phyloP scores from a whole-genome alignment of 2,329 filamentous ascomycete genomes.

The Metarhizium brunneum region DNA sequence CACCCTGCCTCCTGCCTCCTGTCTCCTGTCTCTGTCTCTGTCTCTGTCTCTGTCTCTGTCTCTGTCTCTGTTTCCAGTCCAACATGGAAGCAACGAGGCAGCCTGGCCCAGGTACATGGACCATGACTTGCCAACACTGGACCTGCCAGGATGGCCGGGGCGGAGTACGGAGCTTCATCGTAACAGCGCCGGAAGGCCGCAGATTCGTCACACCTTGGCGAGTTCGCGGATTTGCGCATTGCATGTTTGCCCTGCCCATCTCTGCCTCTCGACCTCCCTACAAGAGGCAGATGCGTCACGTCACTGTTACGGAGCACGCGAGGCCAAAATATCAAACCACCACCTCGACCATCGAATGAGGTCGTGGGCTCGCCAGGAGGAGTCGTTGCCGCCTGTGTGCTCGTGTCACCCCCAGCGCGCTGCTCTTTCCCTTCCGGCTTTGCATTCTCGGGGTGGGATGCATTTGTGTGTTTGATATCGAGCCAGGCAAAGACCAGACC shows the following conservation, averaged over 20 bases:
- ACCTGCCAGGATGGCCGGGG: neutral
- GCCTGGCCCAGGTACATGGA: neutral
- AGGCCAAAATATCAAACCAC: neutral
- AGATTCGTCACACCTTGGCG: conserved; percentile 2
- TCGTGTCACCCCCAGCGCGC: neutral
- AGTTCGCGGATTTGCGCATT: neutral
- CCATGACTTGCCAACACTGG: neutral
- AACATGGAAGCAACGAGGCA: no score
- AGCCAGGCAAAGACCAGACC: neutral
- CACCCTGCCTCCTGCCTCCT: neutral
- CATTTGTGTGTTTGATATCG: neutral
- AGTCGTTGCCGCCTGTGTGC: neutral
- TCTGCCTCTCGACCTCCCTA: no score
- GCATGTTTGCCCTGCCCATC: no score
- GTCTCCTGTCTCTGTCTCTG: no score
- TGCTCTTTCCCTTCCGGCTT: neutral
- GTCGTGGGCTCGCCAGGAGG: neutral
- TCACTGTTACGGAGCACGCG: neutral
- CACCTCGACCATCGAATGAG: neutral
- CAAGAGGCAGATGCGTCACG: neutral
- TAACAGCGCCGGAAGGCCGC: conserved; percentile 6
- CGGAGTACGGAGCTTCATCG: conserved; percentile 5
- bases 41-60: no score
- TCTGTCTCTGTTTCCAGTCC: no score
- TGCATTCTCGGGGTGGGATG: neutral